Base-by-base conservation (phyloP, 2,329 filamentous ascomycete genomes). In the Trichoderma asperellum region DNA sequence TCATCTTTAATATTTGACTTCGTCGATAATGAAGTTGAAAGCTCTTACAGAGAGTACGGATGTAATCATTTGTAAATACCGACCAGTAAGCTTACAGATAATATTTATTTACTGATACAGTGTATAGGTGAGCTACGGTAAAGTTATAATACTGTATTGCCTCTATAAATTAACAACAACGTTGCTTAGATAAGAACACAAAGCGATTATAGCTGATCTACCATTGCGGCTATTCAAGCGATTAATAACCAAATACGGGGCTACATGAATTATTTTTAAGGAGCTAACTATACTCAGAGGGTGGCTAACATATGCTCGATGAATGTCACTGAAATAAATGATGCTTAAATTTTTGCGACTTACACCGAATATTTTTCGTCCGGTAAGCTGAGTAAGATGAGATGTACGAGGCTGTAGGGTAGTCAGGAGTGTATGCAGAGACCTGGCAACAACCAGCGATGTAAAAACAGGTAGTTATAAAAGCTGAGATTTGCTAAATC, bases 341-440 rank as follows among this genome's bases (percentile, higher is more conserved):
- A 32, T 43, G 2, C 32, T 40, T 57, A 57, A 29, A 2, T 7
- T 34, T n/a, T 24, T n/a, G 49, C 12, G 7, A 18, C 24, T 32
- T 16, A n/a, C 29, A 14, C 21, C n/a, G 5, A 27, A 35, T 2
- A n/a, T 52, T 7, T 12, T 14, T 35, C 24, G 12, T 35, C 6
- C 8, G 32, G 32, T 65, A 66, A 58, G 63, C 63, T 66, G 63
- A 66, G 53, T 66, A 58, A 66, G 63, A 66, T 47, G 12, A 18
- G 18, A 29, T 2, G 10, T 4, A 24, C 2, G 24, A 14, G 24
- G 12, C 6, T 40, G n/a, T 47, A 21, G 4, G 10, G 16, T 12
- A 53, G 1, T 11, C 10, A 3, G 8, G n/a, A 34, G 18, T 4
- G 0, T 16, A 62, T 16, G 35, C 35, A 8, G 24, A 24, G 24